Evolutionary conservation across 805 yeast species (phyloP), one percentile per base, ranked within the genome.

Genomic region (Saturnispora quitensis): DNA sequence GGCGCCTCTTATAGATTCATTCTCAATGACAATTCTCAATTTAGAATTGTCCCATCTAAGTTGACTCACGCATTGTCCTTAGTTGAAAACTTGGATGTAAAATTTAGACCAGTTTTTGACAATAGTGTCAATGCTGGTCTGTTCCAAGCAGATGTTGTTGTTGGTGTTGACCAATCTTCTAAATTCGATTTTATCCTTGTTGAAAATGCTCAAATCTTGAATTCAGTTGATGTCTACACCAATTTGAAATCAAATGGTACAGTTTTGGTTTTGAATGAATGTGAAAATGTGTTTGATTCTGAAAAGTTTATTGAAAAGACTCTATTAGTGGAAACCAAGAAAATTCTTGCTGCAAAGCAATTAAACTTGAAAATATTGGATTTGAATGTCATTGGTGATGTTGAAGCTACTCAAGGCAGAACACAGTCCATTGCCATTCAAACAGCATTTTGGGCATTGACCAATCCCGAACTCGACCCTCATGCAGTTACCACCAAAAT

Each of bases 371-470:
- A 73, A 53, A 68, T 86, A 27, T 62, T 88, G 48, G 95, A 89
- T 66, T 72, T 77, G 56, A 73, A 81, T 22, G 63, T 78, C 20
- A 70, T 85, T 54, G 87, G 84, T 42, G 87, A 80, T 51, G 75
- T 81, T 58, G 84, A 80, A 55, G 81, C 82, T 51, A 82, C 93
- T 40, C 76, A 80, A 58, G 95, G 95, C 28, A 82, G 89, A 64
- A 80, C 93, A 4, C 73, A 74, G 33, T 76, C 81, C 38, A 83
- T 89, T 65, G 88, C 89, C 47, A 70, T 80, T 52, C 96, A 89
- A 69, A 78, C 84, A 42, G 87, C 83, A 0, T 84, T 88, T 73
- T 89, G 96, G 95, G 76, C 76, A 54, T 71, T 76, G 43, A 78
- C 86, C 7, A 78, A 75, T 56, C 86, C 89, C 15, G 75, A 75